These are phyloP conservation scores for Zea mays DNA, from an alignment of 176 grass and related monocot species.

Conservation along the genomic window DNA sequence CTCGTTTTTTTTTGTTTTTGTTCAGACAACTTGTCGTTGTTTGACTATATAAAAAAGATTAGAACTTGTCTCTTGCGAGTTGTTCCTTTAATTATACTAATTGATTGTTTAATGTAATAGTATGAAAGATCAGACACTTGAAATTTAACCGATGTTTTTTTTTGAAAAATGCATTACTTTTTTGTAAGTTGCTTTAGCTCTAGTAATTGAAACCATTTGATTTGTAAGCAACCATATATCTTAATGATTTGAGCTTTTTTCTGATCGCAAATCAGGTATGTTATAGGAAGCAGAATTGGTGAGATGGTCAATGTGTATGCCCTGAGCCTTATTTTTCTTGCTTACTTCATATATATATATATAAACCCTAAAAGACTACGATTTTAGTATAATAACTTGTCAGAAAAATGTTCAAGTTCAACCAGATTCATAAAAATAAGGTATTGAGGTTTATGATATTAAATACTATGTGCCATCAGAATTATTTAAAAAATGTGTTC, in stretches of 20 bases:
- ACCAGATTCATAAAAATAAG: not conserved
- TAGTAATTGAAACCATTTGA: not conserved
- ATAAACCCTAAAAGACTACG: not conserved
- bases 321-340: not conserved
- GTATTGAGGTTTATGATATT: not conserved
- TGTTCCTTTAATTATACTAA: not conserved
- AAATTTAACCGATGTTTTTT: not conserved
- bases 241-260: not conserved
- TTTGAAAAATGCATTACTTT: not conserved
- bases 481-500: not conserved
- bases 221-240: not conserved
- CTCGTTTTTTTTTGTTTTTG: too few species aligned
- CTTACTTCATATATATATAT: not conserved
- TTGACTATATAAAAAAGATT: not conserved
- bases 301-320: not conserved
- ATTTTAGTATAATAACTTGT: not conserved
- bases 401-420: accelerated
- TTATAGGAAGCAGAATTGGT: not conserved
- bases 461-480: not conserved
- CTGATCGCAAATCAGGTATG: not conserved
- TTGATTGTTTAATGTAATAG: not conserved
- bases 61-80: not conserved
- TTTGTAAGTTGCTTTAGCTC: not conserved
- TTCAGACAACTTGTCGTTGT: not conserved
- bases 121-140: not conserved